Evolutionary conservation across 768 basidiomycete species (phyloP), one percentile per base, ranked within the genome.

Genomic region (Gelatoporia subvermispora): DNA sequence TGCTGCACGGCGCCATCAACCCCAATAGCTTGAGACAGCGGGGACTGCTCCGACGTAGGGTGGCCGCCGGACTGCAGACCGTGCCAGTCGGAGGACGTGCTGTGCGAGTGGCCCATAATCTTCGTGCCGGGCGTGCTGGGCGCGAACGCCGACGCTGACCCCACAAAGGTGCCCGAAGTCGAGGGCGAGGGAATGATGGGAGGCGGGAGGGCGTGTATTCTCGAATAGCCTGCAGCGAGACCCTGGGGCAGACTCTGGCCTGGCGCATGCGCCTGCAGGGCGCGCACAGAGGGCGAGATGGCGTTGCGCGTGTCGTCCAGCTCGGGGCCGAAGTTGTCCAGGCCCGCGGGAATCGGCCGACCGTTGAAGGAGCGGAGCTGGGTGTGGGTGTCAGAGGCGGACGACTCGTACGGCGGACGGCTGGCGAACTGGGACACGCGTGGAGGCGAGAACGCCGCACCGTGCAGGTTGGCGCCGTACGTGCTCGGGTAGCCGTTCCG

Each of bases 171-270:
- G 41, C 57, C 58, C 8, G 66, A 60, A 3, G 63, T 52, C 4
- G 62, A 58, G 1, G 75, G 75, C 0, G 71, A 75, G 9, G 62
- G 58, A 18, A 69, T 66, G 1, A 62, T 41, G n/a, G 60, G 64
- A 13, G 61, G 60, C 0, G 78, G 75, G 22, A 75, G 69, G 1
- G 93, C 85, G 57, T 97, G 93, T 49, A 97, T 85, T 49, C 93
- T 77, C 23, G 89, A 93, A 61, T 93, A 84, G 0, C 93, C 93
- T 0, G 90, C 90, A 0, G 93, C 93, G 23, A 97, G 77, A 28
- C 93, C 93, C 48, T 94, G 92, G 1, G 94, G 93, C 11, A 95
- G 73, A 66, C 83, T 86, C 67, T 93, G 90, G 1, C 93, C 93
- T 0, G 93, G 93, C 1, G 90, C 91, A 56, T 94, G 93, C 16